Evolutionary conservation across 805 yeast species (phyloP), one percentile per base, ranked within the genome.

Genomic region (Blastobotrys muscicola): DNA sequence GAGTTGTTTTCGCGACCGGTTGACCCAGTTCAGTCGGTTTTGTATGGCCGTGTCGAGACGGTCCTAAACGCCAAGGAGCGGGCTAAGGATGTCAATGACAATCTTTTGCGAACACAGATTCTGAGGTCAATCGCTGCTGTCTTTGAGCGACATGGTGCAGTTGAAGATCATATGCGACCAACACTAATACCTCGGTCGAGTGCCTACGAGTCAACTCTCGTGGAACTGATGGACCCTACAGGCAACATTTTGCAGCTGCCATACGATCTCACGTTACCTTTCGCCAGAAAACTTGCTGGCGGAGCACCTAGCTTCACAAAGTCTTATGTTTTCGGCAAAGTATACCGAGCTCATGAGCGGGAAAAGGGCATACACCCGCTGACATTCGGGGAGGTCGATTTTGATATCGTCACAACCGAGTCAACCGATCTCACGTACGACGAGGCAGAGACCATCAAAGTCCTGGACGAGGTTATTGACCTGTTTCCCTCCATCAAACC

Each of bases 231-330:
- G 42, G 97, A 90, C 56, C 71, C 76, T 41, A 80, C 85, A 29
- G 99, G 99, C 0, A 77, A 87, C 0, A 90, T 92, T 3, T 65
- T 92, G 30, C 95, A 89, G 51, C 64, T 92, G 30, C 94, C 96
- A 2, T 87, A 83, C 57, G 98, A 92, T 59, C 68, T 89, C 48
- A 84, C 94, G 0, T 66, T 89, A 30, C 97, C 99, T 0, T 75
- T 83, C 68, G 98, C 98, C 0, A 69, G 97, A 51, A 70, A 78
- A 40, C 61, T 92, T 29, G 87, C 96, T 2, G 76, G 82, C 44
- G 67, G 69, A n/a, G 71, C 70, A 13, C 67, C 76, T 2, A 65
- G 72, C 2, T 59, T 64, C 43, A 66, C 67, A 43, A 89, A 90
- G 59, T 67, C 82, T 12, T 90, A 69, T 59, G 69, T 94, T 26